A percentile compares a stretch with the other conserved stretches of the same genome.
Conservation (phyloP, 331 rosid species). For the Pyrus hybrid region DNA sequence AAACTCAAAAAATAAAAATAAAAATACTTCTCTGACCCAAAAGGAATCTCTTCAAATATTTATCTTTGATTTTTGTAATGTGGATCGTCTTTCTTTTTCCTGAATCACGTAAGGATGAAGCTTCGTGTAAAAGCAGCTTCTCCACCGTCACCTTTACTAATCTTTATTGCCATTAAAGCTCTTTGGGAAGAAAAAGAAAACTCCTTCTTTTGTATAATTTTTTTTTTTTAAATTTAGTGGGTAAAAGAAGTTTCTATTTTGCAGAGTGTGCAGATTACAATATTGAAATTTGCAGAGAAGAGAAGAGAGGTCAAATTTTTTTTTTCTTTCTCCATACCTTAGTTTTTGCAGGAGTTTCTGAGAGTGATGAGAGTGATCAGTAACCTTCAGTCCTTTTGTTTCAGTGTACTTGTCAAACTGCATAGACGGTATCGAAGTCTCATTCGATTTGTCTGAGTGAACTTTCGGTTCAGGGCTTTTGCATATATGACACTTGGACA, state of each 20-base stretch:
- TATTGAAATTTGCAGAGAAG: not conserved
- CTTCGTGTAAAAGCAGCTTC: conserved; percentile 45
- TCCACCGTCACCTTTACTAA: conserved; percentile 47
- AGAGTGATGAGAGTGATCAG: not conserved
- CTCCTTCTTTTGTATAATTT: not conserved
- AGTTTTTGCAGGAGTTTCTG: not conserved
- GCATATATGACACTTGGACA: conserved; percentile 6
- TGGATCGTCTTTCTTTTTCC: conserved; percentile 40
- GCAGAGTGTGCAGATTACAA: not conserved
- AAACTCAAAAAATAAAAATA: conserved; percentile 5
- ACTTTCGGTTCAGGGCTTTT: not conserved
- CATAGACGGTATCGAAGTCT: not conserved
- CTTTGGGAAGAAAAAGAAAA: not conserved
- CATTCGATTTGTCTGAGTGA: not conserved
- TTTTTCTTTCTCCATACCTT: not conserved
- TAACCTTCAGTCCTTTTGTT: not conserved
- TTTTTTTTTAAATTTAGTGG: not conserved
- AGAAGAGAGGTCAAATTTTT: not conserved
- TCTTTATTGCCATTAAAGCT: conserved; percentile 1
- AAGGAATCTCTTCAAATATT: conserved; percentile 4
- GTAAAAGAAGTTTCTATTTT: not conserved
- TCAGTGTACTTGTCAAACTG: not conserved
- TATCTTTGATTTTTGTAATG: conserved; percentile 10
- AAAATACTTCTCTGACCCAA: conserved; percentile 21
- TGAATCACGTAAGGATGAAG: conserved; percentile 69